A percentile compares a stretch with the other conserved stretches of the same genome.
These are phyloP conservation scores for Sporothrix pseudoabietina DNA, from an alignment of 2,329 filamentous ascomycete genomes.

Conservation along the genomic window DNA sequence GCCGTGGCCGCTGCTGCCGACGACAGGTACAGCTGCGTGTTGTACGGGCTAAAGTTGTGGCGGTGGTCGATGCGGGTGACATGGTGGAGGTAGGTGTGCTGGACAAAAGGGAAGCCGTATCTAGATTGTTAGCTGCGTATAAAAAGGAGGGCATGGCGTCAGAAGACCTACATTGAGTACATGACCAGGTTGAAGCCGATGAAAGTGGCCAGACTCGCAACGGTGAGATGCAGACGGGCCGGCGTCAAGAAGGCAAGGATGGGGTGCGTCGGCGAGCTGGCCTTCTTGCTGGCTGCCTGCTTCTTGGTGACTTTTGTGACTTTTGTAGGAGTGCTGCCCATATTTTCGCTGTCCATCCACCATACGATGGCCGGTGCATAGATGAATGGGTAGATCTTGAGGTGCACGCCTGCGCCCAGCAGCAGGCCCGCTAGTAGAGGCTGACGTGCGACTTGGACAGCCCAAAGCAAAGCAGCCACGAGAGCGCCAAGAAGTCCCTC, in stretches of 20 bases:
- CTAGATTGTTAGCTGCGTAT: constrained; percentile 44
- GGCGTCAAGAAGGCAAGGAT: constrained; percentile 52
- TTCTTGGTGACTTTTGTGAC: too few species aligned
- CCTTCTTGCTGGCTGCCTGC: constrained; percentile 26
- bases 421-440: constrained; percentile 69
- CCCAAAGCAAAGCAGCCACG: constrained; percentile 82
- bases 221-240: constrained; percentile 59
- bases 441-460: constrained; percentile 63
- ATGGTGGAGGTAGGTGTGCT: constrained; percentile 92
- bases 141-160: neutral
- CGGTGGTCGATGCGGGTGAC: constrained; percentile 91
- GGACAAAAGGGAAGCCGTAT: constrained; percentile 78
- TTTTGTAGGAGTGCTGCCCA: constrained; percentile 36
- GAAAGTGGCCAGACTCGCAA: constrained; percentile 73
- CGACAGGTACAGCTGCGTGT: constrained; percentile 82
- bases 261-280: neutral
- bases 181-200: constrained; percentile 72
- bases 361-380: constrained; percentile 81
- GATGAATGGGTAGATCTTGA: constrained; percentile 98
- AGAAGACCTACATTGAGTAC: constrained; percentile 66
- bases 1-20: constrained; percentile 60
- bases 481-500: constrained; percentile 87
- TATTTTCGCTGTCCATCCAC: constrained; percentile 69
- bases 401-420: constrained; percentile 84
- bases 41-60: constrained; percentile 98